Conservation (phyloP, 129 eudicot genomes). For the Calendula officinalis region DNA sequence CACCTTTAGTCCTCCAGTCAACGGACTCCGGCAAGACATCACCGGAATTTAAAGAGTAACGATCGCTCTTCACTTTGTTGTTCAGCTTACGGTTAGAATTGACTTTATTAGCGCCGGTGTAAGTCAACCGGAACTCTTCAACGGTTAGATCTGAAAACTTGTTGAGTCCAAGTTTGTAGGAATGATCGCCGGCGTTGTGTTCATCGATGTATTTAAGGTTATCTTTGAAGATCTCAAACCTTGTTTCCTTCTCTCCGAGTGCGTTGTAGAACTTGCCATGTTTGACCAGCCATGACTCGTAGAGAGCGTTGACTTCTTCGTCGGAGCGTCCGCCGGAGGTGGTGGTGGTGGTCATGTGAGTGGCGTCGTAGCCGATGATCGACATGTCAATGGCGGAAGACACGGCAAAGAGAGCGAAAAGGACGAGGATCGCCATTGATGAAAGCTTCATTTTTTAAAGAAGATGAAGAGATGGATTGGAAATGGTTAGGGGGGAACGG, state of each 20-base stretch:
- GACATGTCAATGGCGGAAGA: conserved; percentile 32
- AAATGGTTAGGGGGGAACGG: neutral
- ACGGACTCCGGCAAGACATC: conserved; percentile 67
- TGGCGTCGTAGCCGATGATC: conserved; percentile 27
- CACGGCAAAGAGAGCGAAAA: conserved; percentile 13
- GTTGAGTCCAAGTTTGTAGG: conserved; percentile 63
- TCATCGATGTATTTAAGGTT: conserved; percentile 64
- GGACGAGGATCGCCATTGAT: conserved; percentile 4
- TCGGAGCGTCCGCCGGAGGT: conserved; percentile 21
- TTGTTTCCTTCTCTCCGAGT: conserved; percentile 42
- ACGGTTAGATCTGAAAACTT: conserved; percentile 76
- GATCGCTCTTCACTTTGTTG: conserved; percentile 38
- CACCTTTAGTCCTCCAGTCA: conserved; percentile 84
- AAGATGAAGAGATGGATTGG: neutral
- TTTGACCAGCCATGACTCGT: conserved; percentile 47
- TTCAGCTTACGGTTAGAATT: conserved; percentile 20
- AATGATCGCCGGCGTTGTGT: conserved; percentile 48
- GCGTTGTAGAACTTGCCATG: conserved; percentile 49
- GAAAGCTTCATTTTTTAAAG: conserved; percentile 15
- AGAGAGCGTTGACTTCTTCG: conserved; percentile 29
- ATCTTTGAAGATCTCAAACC: conserved; percentile 76
- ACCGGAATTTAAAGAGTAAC: conserved; percentile 46
- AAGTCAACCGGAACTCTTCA: conserved; percentile 65
- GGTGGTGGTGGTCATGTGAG: conserved; percentile 13
- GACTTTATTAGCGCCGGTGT: conserved; percentile 39